phyloP scores from a whole-genome alignment of 768 basidiomycete genomes.

The Nidularia pulvinata region DNA sequence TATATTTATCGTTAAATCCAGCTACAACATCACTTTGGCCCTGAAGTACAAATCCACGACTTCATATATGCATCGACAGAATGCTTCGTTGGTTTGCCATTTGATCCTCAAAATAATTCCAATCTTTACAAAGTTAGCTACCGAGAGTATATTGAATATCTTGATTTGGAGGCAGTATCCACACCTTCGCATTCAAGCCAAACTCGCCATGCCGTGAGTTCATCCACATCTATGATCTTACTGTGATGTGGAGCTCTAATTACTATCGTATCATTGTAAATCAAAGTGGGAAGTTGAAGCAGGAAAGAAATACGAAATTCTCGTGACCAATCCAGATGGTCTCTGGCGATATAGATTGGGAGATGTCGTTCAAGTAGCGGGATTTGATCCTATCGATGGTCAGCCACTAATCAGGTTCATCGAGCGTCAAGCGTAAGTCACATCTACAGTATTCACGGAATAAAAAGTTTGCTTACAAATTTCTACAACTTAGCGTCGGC shows the following conservation, averaged over 20 bases:
- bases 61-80: not conserved
- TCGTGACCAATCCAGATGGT: conserved; percentile 5
- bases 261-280: not conserved
- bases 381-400: conserved; percentile 6
- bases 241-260: not conserved
- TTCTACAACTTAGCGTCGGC: conserved; percentile 1
- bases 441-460: not conserved
- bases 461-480: not conserved
- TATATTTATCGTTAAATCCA: not conserved
- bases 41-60: not conserved
- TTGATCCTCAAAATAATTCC: not conserved
- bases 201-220: not conserved
- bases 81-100: not conserved
- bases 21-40: not conserved
- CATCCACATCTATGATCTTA: not conserved
- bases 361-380: conserved; percentile 5
- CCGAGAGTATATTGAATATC: not conserved
- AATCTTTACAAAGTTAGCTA: not conserved
- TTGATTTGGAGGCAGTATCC: not conserved
- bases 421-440: conserved; percentile 5
- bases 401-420: conserved; percentile 4
- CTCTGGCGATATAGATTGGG: conserved; percentile 7
- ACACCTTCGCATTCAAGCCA: too few species aligned
- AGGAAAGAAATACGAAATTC: conserved; percentile 6
- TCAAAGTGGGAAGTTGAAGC: conserved; percentile 4